Evolutionary conservation across 176 grass and related monocot species (phyloP), one percentile per base, ranked within the genome.

Genomic region (Eremochloa ophiuroides): DNA sequence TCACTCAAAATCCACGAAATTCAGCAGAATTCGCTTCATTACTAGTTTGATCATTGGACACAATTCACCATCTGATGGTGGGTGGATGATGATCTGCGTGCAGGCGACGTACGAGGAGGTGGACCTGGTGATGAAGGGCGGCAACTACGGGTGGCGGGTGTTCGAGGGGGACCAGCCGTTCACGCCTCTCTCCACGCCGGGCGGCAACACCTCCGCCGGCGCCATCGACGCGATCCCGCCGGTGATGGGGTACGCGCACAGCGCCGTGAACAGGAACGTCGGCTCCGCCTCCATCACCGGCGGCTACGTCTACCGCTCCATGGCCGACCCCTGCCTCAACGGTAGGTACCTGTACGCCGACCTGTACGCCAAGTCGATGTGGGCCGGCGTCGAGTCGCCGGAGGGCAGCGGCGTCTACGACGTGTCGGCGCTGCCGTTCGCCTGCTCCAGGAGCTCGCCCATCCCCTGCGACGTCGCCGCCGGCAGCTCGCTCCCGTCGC

Each of bases 91-190:
- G 2, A 20, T 71, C n/a, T 39, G 2, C 2, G 1, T 42, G 37
- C 64, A 98, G 90, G 71, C 74, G 1, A 2, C 18, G 37, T 89
- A 76, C 4, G 95, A 98, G 84, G 92, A 98, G 74, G 89, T 98
- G 0, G 83, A 88, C 76, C 82, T 98, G 46, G 78, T 98, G 7
- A 63, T 69, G 1, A 98, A 94, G 38, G 95, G 80, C 29, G 92
- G 95, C 59, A 94, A 98, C 85, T 98, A 98, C 28, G 92, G 95
- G 73, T 98, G 92, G 95, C 85, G 95, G 30, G 71, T 91, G 20
- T 93, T 81, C 68, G 89, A 98, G 80, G 91, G 90, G 15, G 8
- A 18, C 1, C 22, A 63, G 66, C 2, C 42, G 26, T 94, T 71
- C 79, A 35, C 25, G 7, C 74, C 90, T n/a, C 64, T 43, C 37